Conservation (phyloP, 106 monocot species). For the Dendrobium catenatum region DNA sequence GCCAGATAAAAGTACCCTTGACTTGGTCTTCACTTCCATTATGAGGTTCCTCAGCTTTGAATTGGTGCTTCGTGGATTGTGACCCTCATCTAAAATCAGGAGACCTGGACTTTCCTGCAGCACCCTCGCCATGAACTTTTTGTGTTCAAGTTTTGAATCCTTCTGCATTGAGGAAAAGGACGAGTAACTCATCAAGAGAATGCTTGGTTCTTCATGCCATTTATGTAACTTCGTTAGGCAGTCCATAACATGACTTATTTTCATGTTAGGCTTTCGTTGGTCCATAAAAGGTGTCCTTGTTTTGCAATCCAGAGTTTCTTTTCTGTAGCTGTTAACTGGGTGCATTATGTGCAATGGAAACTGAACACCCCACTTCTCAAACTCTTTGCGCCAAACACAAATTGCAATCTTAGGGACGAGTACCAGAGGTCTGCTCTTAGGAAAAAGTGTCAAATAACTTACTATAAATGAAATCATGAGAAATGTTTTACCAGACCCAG, state of each 20-base stretch:
- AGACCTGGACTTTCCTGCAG: conserved; percentile 54
- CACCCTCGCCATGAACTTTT: conserved; percentile 34
- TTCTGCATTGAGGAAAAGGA: conserved; percentile 37
- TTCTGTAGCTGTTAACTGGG: conserved; percentile 23
- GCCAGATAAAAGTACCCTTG: conserved; percentile 61
- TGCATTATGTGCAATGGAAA: conserved; percentile 48
- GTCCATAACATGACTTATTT: conserved; percentile 35
- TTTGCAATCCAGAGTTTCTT: conserved; percentile 14
- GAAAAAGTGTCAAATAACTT: conserved; percentile 51
- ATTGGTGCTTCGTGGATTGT: conserved; percentile 64
- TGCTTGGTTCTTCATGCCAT: conserved; percentile 58
- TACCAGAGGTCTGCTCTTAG: conserved; percentile 48
- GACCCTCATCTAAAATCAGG: conserved; percentile 74
- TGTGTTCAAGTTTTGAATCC: conserved; percentile 29
- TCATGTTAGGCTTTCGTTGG: conserved; percentile 25
- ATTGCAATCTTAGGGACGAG: conserved; percentile 60
- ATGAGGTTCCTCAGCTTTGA: conserved; percentile 56
- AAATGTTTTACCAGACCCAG: conserved; percentile 75
- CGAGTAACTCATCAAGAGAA: conserved; percentile 67
- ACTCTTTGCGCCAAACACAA: conserved; percentile 63
- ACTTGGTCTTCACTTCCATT: conserved; percentile 66
- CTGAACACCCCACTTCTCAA: conserved; percentile 60
- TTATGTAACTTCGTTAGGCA: conserved; percentile 42
- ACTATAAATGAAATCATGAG: conserved; percentile 55
- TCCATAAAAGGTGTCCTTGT: not conserved